Conservation (phyloP, 352 stramenopile species). For the Phytophthora idaei region DNA sequence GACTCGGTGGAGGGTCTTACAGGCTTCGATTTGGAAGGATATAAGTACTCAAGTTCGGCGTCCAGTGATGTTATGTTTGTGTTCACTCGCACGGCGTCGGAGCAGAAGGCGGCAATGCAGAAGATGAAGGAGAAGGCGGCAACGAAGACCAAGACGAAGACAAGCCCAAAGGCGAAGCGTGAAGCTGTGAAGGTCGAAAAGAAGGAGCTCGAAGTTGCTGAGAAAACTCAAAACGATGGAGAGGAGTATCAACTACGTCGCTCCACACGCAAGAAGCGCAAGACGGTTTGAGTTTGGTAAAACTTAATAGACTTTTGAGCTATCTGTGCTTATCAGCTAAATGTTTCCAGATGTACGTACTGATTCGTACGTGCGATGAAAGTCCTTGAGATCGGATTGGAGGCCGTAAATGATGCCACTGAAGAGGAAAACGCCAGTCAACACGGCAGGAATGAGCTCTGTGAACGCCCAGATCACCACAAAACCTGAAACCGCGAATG, state of each 20-base stretch:
- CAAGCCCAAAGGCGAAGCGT: slow-evolving; percentile 9
- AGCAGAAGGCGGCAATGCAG: slow-evolving; percentile 30
- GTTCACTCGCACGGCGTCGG: slow-evolving; percentile 65
- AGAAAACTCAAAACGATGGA: slow-evolving; percentile 18
- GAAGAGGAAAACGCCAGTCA: slow-evolving; percentile 54
- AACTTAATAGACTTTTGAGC: slow-evolving; percentile 4
- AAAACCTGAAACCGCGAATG: slow-evolving; percentile 40
- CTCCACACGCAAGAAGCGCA: slow-evolving; percentile 57
- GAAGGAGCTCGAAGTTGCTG: slow-evolving; percentile 10
- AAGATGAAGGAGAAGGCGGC: slow-evolving; percentile 52
- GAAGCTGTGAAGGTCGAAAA: slow-evolving; percentile 2
- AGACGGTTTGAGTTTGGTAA: slow-evolving; percentile 26
- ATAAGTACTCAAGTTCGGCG: slow-evolving; percentile 66
- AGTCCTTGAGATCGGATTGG: slow-evolving; percentile 54
- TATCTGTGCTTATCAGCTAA: too few species aligned
- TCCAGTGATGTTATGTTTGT: slow-evolving; percentile 70
- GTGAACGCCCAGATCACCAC: slow-evolving; percentile 49
- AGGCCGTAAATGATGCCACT: slow-evolving; percentile 56
- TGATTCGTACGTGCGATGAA: slow-evolving; percentile 33
- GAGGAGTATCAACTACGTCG: slow-evolving; percentile 33
- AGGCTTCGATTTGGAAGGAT: slow-evolving; percentile 92
- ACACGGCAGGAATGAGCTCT: slow-evolving; percentile 43
- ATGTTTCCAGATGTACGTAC: slow-evolving; percentile 4
- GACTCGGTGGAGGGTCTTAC: slow-evolving; percentile 82
- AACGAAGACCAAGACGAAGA: slow-evolving; percentile 22